Evolutionary conservation across 805 yeast species (phyloP).

Genomic region (Barnettozyma wickerhamii): DNA sequence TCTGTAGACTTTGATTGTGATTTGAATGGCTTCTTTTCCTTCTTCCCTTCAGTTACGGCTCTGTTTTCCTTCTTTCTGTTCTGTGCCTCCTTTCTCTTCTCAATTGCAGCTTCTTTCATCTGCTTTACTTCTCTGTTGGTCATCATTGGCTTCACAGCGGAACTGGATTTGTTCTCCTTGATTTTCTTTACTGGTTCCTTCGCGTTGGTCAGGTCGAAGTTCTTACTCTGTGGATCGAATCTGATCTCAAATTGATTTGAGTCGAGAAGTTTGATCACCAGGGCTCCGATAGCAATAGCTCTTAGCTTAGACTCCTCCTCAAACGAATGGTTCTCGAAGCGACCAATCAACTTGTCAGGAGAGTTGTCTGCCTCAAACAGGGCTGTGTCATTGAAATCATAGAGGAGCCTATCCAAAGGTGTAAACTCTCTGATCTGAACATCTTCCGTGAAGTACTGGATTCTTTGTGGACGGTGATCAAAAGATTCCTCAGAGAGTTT

Average conservation of each 20-base stretch:
- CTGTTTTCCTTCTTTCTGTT: background rate
- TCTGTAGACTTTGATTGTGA: background rate
- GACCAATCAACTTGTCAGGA: slow-evolving; percentile 21
- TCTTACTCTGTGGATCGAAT: slow-evolving; percentile 18
- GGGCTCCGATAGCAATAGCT: slow-evolving; percentile 29
- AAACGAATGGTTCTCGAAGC: slow-evolving; percentile 24
- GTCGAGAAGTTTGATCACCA: slow-evolving; percentile 27
- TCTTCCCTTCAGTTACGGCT: background rate
- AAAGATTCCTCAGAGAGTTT: slow-evolving; percentile 11
- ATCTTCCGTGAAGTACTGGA: slow-evolving; percentile 60
- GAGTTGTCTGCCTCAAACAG: slow-evolving; percentile 16
- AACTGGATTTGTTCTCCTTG: background rate
- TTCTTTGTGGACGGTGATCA: slow-evolving; percentile 40
- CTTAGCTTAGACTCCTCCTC: slow-evolving; percentile 31
- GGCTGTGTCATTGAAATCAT: slow-evolving; percentile 53
- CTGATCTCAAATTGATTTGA: slow-evolving; percentile 27
- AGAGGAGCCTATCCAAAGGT: slow-evolving; percentile 48
- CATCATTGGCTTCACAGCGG: background rate
- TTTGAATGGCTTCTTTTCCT: background rate
- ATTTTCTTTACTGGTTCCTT: slow-evolving; percentile 5
- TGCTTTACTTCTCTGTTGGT: background rate
- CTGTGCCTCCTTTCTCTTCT: slow-evolving; percentile 4
- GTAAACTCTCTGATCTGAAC: slow-evolving; percentile 55
- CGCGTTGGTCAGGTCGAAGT: slow-evolving; percentile 16
- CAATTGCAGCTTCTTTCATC: background rate